phyloP scores from a whole-genome alignment of 495 filamentous ascomycete species.

The Penicillium flavigenum region DNA sequence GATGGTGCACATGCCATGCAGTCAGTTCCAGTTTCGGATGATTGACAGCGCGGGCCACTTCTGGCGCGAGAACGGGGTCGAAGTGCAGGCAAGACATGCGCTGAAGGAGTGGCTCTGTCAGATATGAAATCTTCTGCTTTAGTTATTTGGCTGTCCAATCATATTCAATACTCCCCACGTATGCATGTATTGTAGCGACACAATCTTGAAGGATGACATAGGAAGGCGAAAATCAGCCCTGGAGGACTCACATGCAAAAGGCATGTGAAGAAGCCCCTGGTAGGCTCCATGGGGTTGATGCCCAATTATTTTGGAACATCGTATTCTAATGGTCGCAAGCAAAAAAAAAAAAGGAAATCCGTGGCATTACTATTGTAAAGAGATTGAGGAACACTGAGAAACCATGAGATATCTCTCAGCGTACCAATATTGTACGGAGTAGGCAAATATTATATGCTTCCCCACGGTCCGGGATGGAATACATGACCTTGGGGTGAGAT shows the following conservation, averaged over 20 bases:
- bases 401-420: neutral
- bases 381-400: neutral
- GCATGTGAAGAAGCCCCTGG: slow-evolving; percentile 6
- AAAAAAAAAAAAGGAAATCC: neutral
- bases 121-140: slow-evolving; percentile 11
- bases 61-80: slow-evolving; percentile 69
- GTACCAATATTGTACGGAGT: neutral
- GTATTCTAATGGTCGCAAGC: neutral
- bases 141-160: neutral
- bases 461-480: slow-evolving; percentile 4
- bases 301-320: neutral
- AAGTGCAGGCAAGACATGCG: slow-evolving; percentile 48
- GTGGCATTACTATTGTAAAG: neutral
- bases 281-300: neutral
- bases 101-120: slow-evolving; percentile 45
- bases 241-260: neutral
- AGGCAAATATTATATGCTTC: slow-evolving; percentile 4
- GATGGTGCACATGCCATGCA: slow-evolving; percentile 41
- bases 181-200: neutral
- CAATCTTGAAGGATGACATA: neutral
- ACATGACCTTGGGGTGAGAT: slow-evolving; percentile 23
- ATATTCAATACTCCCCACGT: neutral
- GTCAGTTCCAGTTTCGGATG: slow-evolving; percentile 53
- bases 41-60: slow-evolving; percentile 78
- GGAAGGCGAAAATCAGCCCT: neutral